Evolutionary conservation across 208 protist species (phyloP), one percentile per base, ranked within the genome.

Genomic region (Lotmaria passim): DNA sequence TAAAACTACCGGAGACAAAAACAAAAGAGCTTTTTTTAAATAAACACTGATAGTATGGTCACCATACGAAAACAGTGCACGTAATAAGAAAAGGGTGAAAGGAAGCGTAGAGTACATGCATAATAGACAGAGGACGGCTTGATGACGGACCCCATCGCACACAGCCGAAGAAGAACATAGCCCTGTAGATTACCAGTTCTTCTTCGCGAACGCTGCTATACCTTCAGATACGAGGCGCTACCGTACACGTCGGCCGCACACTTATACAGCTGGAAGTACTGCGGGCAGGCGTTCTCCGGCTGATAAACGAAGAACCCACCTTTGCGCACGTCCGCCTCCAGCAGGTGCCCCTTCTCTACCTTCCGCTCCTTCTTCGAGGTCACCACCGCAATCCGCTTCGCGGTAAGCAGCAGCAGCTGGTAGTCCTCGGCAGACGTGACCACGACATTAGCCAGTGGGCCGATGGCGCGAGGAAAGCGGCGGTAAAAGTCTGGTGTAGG

Each of bases 401-500:
- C 38, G 4, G 24, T 61, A 21, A 44, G 23, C 38, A 61, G 56
- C 8, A 48, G 31, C 14, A 23, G 10, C 1, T 47, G 6, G 21
- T 61, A 61, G 12, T 61, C 56, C 14, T 44, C n/a, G n/a, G 3
- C 17, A 17, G 56, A 28, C 12, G 56, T 61, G 11, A 61, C 38
- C 7, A 61, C 38, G 2, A 61, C 56, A 5, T 61, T 61, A 3
- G 56, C 56, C 38, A 47, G 2, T 12, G 56, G 56, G 24, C 56
- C 56, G 24, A 61, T 38, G 5, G 56, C 56, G n/a, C 24, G 56
- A n/a, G 56, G 56, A 26, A 61, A 61, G 14, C 38, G 56, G 7
- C 33, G 12, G 56, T 61, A 61, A 12, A 61, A 61, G 38, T 61
- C 38, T 14, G 38, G 34, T 19, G 56, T 47, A 14, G 56, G 38